These are phyloP conservation scores for Cladosporium sp. DNA, from an alignment of 2,329 filamentous ascomycete species.

Conservation along the genomic window DNA sequence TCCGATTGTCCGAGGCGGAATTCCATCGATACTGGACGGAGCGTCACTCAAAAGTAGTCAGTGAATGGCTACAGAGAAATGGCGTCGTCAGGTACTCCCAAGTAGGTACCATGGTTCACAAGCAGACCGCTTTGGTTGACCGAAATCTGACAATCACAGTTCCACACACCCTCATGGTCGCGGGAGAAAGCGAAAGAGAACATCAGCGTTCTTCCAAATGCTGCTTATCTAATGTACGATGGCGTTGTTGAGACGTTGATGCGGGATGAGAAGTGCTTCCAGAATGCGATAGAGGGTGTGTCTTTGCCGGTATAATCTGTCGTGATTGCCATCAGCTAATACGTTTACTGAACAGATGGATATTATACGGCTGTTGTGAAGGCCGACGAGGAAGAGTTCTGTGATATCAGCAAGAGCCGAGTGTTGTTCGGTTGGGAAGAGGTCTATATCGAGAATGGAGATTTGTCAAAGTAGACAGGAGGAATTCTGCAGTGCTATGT, in stretches of 20 bases:
- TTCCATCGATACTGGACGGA: constrained; percentile 25
- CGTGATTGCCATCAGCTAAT: neutral
- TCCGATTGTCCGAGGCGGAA: constrained; percentile 23
- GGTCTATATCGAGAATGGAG: neutral
- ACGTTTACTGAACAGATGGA: constrained; percentile 20
- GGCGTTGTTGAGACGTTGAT: neutral
- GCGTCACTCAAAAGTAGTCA: constrained; percentile 23
- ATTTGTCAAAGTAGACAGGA: neutral
- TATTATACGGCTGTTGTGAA: constrained; percentile 23
- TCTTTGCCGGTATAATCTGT: neutral
- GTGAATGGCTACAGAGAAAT: constrained; percentile 21
- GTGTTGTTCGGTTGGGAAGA: constrained; percentile 24
- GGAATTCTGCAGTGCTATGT: too few relatives aligned
- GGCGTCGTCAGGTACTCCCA: constrained; percentile 24
- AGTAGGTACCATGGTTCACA: neutral
- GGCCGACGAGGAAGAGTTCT: constrained; percentile 23
- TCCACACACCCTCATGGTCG: neutral
- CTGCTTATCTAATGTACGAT: neutral
- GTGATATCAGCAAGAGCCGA: constrained; percentile 18
- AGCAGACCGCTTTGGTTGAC: neutral
- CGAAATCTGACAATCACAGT: neutral
- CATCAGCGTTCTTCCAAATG: neutral
- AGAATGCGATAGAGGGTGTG: neutral
- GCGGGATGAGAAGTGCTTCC: neutral
- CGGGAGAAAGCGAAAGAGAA: neutral